Base-by-base conservation (phyloP, 1,284 basidiomycete genomes). In the Ceratobasidium sp. region DNA sequence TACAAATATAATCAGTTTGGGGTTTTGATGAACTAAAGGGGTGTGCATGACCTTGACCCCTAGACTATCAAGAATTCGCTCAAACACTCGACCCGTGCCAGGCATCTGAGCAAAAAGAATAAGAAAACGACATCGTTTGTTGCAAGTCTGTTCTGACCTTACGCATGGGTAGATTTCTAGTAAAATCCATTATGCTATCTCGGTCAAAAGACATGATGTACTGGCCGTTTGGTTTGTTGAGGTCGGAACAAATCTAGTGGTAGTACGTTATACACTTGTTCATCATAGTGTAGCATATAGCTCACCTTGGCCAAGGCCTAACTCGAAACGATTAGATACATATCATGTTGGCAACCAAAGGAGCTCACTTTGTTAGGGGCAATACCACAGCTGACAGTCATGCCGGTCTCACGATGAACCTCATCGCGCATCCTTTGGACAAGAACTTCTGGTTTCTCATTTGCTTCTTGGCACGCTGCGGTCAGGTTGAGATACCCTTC, bases 181-280 rank as follows among this genome's bases (percentile, higher is more conserved):
- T 92, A 81, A 97, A 98, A 0, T 81, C 81, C 50, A 85, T 85
- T 76, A 97, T 90, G 0, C 85, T 84, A 26, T 88, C 80, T 1
- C 85, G 80, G 55, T 91, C 85, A 78, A 91, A 93, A 2, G 88
- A 82, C 41, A 97, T 85, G 76, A 88, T 86, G 77, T 88, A 97
- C 79, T 96, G 93, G 1, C 95, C 96, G 78, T 97, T 93, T 0
- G 96, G 96, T 81, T 98, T 98, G 81, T 97, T 97, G 89, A 92
- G 75, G 55, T 98, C 96, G 48, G 94, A 97, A 79, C 93, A 96
- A 69, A 97, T 97, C 92, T 96, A 78, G n/a, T 23, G 14, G 21
- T 46, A 10, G 16, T 60, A 41, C 55, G 32, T 16, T 21, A 30
- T 59, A 23, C 5, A 58, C 48, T 21, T 28, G 39, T 18, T n/a